A percentile compares a stretch with the other conserved stretches of the same genome.
Evolutionary conservation across 1,139 yeast species (phyloP).

Genomic region (Debaryomyces coudertii): DNA sequence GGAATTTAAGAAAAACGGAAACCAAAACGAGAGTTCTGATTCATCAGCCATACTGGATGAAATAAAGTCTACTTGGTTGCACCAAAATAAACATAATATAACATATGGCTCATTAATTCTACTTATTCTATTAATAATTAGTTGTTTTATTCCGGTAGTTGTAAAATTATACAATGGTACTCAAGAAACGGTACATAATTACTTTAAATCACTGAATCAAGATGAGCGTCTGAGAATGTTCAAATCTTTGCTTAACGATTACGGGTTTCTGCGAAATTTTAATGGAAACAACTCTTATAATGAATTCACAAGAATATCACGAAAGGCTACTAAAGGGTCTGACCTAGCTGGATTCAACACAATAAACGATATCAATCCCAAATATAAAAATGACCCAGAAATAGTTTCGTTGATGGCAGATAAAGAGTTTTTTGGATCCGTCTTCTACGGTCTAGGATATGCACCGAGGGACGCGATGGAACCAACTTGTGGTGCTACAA

Average conservation of each 20-base stretch:
- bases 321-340: slow-evolving; percentile 11
- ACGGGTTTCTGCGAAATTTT: neutral
- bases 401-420: slow-evolving; percentile 35
- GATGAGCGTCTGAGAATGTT: slow-evolving; percentile 13
- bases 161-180: slow-evolving; percentile 28
- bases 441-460: slow-evolving; percentile 63
- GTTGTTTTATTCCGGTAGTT: slow-evolving; percentile 26
- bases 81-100: slow-evolving; percentile 7
- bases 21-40: neutral
- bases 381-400: slow-evolving; percentile 33
- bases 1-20: neutral
- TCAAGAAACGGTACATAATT: slow-evolving; percentile 20
- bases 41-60: neutral
- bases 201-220: slow-evolving; percentile 17
- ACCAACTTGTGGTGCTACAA: slow-evolving; percentile 54
- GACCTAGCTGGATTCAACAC: slow-evolving; percentile 17
- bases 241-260: slow-evolving; percentile 7
- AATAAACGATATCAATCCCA: slow-evolving; percentile 29
- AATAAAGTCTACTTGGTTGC: slow-evolving; percentile 3
- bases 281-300: neutral
- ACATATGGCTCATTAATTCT: slow-evolving; percentile 14
- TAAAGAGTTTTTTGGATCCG: slow-evolving; percentile 23
- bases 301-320: neutral
- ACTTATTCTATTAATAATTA: slow-evolving; percentile 19
- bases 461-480: slow-evolving; percentile 56